phyloP scores from a whole-genome alignment of 306 rosid species.

The Vachellia pachyceras region DNA sequence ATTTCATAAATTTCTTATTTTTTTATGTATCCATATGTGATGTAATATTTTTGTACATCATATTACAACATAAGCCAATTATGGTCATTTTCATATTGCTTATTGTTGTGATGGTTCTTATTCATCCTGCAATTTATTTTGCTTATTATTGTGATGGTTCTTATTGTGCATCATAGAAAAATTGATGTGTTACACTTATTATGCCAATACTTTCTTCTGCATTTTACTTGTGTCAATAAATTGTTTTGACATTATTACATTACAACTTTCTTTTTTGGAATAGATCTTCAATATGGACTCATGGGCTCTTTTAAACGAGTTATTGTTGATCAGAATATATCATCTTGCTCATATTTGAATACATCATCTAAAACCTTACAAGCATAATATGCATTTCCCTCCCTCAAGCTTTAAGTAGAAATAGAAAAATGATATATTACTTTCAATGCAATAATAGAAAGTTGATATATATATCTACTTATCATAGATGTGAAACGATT shows the following conservation, averaged over 20 bases:
- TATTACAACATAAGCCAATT: no score
- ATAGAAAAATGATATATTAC: no score
- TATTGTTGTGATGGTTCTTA: slow-evolving; percentile 29
- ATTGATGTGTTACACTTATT: slow-evolving; percentile 25
- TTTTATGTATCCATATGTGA: neutral
- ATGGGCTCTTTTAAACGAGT: neutral
- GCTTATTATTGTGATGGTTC: slow-evolving; percentile 30
- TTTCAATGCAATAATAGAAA: no score
- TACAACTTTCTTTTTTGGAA: neutral
- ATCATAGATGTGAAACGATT: no score
- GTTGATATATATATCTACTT: no score
- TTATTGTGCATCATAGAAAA: slow-evolving; percentile 14
- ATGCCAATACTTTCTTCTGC: slow-evolving; percentile 18
- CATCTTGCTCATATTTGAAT: neutral
- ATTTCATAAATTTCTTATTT: neutral
- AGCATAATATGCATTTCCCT: no score
- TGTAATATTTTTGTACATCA: neutral
- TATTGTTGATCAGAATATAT: neutral
- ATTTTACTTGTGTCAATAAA: slow-evolving; percentile 4
- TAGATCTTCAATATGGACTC: slow-evolving; percentile 20
- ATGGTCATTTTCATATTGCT: neutral
- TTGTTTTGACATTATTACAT: slow-evolving; percentile 26
- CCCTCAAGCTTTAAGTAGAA: no score
- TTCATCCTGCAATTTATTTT: neutral
- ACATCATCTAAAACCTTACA: no score